A percentile compares a stretch with the other conserved stretches of the same genome.
These are phyloP conservation scores for Globisporangium cystogenes DNA, from an alignment of 352 stramenopile genomes.

Conservation along the genomic window DNA sequence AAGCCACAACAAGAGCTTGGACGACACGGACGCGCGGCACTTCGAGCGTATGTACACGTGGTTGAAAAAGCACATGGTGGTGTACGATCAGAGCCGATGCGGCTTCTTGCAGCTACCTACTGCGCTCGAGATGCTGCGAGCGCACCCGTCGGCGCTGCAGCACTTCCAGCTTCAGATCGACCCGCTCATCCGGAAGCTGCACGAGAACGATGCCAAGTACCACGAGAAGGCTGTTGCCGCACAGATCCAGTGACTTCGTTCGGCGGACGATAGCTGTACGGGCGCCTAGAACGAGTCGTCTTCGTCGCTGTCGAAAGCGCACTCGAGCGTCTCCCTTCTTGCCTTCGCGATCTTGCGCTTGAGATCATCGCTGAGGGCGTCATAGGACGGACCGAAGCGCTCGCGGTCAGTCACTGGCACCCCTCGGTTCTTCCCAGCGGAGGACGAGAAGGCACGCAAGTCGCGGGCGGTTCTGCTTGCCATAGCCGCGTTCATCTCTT, in stretches of 20 bases:
- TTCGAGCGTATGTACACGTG: conserved; percentile 71
- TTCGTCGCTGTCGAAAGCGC: conserved; percentile 22
- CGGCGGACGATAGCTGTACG: not conserved
- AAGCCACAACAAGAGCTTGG: conserved; percentile 8
- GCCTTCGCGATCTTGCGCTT: conserved; percentile 24
- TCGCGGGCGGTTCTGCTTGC: conserved; percentile 1
- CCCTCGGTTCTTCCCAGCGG: not conserved
- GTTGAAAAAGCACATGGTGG: conserved; percentile 61
- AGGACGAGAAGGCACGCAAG: not conserved
- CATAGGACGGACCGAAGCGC: conserved; percentile 14
- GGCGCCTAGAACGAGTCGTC: conserved; percentile 3
- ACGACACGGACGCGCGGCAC: conserved; percentile 27
- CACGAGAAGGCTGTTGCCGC: conserved; percentile 27
- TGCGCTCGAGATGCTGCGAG: conserved; percentile 39
- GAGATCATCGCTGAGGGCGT: conserved; percentile 28
- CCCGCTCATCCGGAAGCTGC: conserved; percentile 32
- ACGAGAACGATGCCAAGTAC: conserved; percentile 44
- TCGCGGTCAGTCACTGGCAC: conserved; percentile 9
- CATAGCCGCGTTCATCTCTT: conserved; percentile 10
- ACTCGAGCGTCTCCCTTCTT: conserved; percentile 26
- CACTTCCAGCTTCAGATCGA: conserved; percentile 44
- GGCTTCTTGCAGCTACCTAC: conserved; percentile 28
- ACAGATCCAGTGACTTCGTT: conserved; percentile 6
- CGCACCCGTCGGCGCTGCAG: conserved; percentile 32
- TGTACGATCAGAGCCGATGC: conserved; percentile 30